A percentile compares a stretch with the other conserved stretches of the same genome.
Evolutionary conservation across 2,329 filamentous ascomycete species (phyloP).

Genomic region (Nemania abortiva): DNA sequence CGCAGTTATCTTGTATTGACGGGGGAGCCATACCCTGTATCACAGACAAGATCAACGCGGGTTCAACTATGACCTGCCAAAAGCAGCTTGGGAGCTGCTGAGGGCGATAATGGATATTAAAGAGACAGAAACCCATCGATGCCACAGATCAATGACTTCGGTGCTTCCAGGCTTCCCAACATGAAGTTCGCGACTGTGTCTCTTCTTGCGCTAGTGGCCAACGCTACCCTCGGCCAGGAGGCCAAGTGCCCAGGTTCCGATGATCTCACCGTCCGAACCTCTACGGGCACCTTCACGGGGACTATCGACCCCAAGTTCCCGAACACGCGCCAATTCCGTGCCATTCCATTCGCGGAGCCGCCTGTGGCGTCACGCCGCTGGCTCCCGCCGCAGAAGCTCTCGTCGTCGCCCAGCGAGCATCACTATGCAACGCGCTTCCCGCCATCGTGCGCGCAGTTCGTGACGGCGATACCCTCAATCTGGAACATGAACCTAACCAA

Average conservation of each 20-base stretch:
- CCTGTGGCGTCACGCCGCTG: background rate
- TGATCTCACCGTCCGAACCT: background rate
- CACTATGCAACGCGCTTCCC: background rate
- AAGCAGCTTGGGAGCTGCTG: background rate
- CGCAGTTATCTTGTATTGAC: too few relatives aligned
- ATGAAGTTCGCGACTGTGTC: background rate
- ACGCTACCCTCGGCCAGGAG: background rate
- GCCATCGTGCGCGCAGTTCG: background rate
- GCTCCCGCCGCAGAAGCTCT: background rate
- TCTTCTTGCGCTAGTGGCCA: background rate
- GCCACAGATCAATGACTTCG: background rate
- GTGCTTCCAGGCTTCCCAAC: background rate
- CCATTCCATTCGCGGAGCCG: background rate
- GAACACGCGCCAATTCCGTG: background rate
- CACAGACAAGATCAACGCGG: too few relatives aligned
- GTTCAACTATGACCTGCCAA: background rate
- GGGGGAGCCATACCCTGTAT: too few relatives aligned
- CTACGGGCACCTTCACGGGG: background rate
- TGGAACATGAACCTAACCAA: background rate
- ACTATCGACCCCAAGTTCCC: background rate
- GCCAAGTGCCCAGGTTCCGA: background rate
- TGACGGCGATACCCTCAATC: background rate
- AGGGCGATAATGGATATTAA: background rate
- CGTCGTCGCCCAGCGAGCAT: background rate
- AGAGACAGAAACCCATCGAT: background rate